Evolutionary conservation across 306 rosid species (phyloP), one percentile per base, ranked within the genome.

Genomic region (Mimosa bimucronata): DNA sequence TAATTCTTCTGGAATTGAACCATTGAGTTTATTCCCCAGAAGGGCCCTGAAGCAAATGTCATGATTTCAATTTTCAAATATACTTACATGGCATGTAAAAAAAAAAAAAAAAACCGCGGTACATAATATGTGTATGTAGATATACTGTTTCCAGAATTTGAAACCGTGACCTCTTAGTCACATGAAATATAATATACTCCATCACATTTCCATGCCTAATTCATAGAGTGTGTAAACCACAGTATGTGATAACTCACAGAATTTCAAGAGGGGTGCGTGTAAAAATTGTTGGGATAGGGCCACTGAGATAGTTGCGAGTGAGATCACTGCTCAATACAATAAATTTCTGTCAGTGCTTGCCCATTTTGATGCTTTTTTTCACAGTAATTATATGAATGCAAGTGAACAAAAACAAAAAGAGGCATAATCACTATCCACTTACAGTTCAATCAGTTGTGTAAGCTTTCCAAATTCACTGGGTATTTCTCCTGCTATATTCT

Each of bases 381-480:
- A 58, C 28, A 60, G 46, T n/a, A 30, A 19, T 9, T 42, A 7
- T 46, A 25, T 48, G 46, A 77, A 52, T 58, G 52, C 21, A 55
- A 23, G 21, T 55, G 44, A 66, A 23, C 50, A 58, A 74, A 55
- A 8, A 3, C 2, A 21, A 55, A 55, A 2, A 16, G 16, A 13
- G 4, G 55, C 7, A 60, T 8, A 11, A 53, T 40, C 66, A 81
- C 97, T 5, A 11, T 46, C 31, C 66, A 81, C 97, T 91, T 84
- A 91, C 97, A 93, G 83, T 77, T 28, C 68, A 73, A 8, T 62
- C 12, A 91, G 81, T 42, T 75, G 85, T 53, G 89, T 76, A 66
- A 93, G 92, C 75, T 87, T 82, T 85, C 89, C 94, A 83, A 93
- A 85, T 74, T 89, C 97, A 40, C 19, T 76, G 0, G 91, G 97